Conservation (phyloP, 345 rosid genomes). For the Brassica rapa region DNA sequence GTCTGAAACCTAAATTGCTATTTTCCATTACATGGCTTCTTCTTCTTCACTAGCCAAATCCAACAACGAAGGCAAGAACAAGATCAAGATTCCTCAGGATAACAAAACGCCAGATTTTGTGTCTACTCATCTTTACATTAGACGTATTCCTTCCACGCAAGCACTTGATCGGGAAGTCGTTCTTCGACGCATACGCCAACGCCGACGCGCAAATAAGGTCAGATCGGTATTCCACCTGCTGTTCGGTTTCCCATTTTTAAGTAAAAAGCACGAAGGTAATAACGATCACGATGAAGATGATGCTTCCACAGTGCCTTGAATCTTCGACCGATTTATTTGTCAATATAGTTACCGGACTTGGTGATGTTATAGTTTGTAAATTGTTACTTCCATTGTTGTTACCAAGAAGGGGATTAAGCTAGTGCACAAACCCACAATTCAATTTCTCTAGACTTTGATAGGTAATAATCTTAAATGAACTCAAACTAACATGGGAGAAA, state of each 20-base stretch:
- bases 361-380: constrained; percentile 12
- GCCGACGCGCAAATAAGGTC: constrained; percentile 27
- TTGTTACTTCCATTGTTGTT: neutral
- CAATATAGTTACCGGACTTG: neutral
- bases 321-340: neutral
- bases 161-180: constrained; percentile 30
- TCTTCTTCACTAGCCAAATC: constrained; percentile 33
- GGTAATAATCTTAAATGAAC: neutral
- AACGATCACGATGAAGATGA: constrained; percentile 21
- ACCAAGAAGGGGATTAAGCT: neutral
- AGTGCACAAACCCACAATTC: neutral
- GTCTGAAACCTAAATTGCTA: neutral
- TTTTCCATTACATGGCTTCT: constrained; percentile 24
- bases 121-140: constrained; percentile 30
- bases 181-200: constrained; percentile 31
- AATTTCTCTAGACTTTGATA: neutral
- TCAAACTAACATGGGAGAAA: neutral
- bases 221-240: constrained; percentile 19
- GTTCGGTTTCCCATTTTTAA: constrained; percentile 23
- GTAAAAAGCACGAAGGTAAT: neutral
- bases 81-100: constrained; percentile 22
- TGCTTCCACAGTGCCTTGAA: constrained; percentile 16
- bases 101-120: constrained; percentile 1
- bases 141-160: constrained; percentile 27
- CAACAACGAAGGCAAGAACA: constrained; percentile 18